phyloP scores from a whole-genome alignment of 2,329 filamentous ascomycete genomes.

The Epicoccum nigrum region DNA sequence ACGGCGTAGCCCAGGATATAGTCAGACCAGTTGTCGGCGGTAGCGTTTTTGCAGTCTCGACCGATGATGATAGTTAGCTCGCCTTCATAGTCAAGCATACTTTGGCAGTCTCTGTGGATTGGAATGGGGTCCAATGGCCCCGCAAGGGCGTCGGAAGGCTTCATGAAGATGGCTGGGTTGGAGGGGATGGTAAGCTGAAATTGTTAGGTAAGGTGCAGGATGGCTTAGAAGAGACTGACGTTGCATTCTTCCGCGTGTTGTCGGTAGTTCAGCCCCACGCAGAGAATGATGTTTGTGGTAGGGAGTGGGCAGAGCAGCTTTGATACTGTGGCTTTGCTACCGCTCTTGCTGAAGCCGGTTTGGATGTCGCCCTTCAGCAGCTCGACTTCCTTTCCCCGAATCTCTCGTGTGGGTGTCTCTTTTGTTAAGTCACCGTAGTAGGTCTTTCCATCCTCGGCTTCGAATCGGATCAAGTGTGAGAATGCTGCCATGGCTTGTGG shows the following conservation, averaged over 20 bases:
- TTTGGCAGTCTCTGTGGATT: conserved; percentile 41
- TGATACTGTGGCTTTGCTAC: conserved; percentile 31
- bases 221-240: conserved; percentile 15
- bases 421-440: conserved; percentile 42
- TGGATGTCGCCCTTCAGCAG: conserved; percentile 38
- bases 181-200: conserved; percentile 35
- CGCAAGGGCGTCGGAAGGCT: conserved; percentile 44
- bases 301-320: conserved; percentile 42
- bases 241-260: conserved; percentile 44
- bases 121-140: conserved; percentile 39
- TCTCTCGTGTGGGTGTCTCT: conserved; percentile 37
- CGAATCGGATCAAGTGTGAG: conserved; percentile 44
- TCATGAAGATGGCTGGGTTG: conserved; percentile 45
- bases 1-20: conserved; percentile 69
- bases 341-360: conserved; percentile 40
- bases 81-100: conserved; percentile 46
- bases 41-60: conserved; percentile 45
- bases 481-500: conserved; percentile 31
- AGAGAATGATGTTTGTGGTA: conserved; percentile 38
- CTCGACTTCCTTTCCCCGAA: conserved; percentile 39
- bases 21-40: conserved; percentile 61
- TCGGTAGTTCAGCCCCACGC: conserved; percentile 46
- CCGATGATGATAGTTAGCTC: conserved; percentile 46
- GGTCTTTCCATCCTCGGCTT: conserved; percentile 35
- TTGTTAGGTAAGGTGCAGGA: not conserved